Percentiles rank a stretch among this genome's conserved stretches.
Conservation (phyloP, 495 filamentous ascomycete genomes). For the Xylaria flabelliformis region DNA sequence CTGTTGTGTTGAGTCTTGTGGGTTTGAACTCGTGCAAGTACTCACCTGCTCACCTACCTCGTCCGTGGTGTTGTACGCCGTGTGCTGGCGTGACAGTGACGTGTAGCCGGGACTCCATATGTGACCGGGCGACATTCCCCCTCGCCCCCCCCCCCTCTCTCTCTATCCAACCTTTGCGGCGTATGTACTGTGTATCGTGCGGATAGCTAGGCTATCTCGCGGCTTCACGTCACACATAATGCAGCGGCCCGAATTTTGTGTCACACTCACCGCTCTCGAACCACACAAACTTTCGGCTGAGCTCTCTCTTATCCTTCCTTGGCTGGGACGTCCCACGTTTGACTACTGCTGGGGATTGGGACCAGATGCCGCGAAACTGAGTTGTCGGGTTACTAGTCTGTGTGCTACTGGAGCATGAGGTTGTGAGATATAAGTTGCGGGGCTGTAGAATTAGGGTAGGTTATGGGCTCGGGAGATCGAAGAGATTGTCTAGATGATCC, state of each 20-base stretch:
- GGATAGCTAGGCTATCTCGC: not conserved
- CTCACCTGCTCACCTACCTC: not conserved
- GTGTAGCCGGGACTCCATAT: conserved; percentile 6
- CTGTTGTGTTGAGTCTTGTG: not conserved
- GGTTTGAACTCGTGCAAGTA: not conserved
- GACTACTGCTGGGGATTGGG: not conserved
- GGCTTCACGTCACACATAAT: conserved; percentile 18
- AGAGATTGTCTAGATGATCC: not conserved
- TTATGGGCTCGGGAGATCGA: not conserved
- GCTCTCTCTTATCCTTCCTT: not conserved
- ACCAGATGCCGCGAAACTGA: not conserved
- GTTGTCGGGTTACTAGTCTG: conserved; percentile 14
- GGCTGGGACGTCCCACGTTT: not conserved
- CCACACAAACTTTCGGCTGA: conserved; percentile 4
- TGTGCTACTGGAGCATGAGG: not conserved
- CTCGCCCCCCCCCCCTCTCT: not conserved
- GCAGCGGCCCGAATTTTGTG: conserved; percentile 23
- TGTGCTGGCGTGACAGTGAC: conserved; percentile 10
- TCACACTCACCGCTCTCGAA: conserved; percentile 1
- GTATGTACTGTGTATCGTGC: not conserved
- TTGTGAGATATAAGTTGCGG: conserved; percentile 5
- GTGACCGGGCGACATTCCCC: not conserved
- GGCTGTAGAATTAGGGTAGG: not conserved
- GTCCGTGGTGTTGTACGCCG: not conserved
- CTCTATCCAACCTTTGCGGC: not conserved